Evolutionary conservation across 83 land plant species (phyloP), one percentile per base, ranked within the genome.

Genomic region (Larix sibirica): DNA sequence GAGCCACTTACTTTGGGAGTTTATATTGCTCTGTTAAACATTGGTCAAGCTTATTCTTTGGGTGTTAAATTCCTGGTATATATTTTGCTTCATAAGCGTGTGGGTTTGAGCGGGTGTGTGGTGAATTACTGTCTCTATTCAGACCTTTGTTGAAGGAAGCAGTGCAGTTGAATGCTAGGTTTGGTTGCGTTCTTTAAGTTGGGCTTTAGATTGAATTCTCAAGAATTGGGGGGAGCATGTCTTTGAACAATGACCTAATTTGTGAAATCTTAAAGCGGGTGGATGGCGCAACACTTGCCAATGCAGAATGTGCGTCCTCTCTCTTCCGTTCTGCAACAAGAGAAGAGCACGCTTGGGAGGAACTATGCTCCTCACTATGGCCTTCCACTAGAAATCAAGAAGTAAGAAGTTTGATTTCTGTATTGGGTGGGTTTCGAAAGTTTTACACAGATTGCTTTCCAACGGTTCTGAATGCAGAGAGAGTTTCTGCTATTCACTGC

Each of bases 231-330:
- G 18, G 54, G 63, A 66, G 17, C 40, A 79, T 71, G 79, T 76
- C 70, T 73, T 31, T 87, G 81, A 84, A 83, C 74, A 65, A 7
- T 50, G 91, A 89, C 66, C 50, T 87, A 1, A 56, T 89, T 47
- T 84, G 60, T 42, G 91, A 84, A 74, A 71, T 87, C 13, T 71
- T 89, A 38, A 81, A 83, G 23, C 79, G 90, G 23, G 86, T 87
- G 67, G 90, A 89, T 63, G 90, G 87, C 0, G 62, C 65, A 21
- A 89, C 91, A 7, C 85, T 89, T 28, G 91, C 90, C 8, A 82
- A 17, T 21, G 83, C 83, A 14, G 83, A 78, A 60, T 89, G 91
- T 67, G 87, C 79, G 16, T 83, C 80, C 80, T 63, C 90, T 40
- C 67, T 26, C 6, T 84, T 87, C 20, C 63, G 79, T 7, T 56